Evolutionary conservation across 768 basidiomycete species (phyloP), one percentile per base, ranked within the genome.

Genomic region (Pulveroboletus ravenelii): DNA sequence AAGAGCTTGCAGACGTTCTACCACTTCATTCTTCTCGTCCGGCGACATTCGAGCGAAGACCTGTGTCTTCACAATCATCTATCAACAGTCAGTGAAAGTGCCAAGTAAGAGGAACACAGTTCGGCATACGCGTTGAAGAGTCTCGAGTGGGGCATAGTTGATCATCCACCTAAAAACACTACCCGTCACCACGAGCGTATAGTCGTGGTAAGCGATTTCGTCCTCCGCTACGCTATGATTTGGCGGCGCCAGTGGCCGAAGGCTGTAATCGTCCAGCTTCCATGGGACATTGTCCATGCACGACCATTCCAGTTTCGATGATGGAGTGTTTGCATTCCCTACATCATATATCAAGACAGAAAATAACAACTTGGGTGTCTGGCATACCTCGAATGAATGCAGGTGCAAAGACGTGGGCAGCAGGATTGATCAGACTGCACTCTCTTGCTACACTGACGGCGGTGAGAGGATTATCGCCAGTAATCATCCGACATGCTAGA

Each of bases 21-120:
- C 91, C 15, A 98, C 83, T 67, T 99, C 96, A 58, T 97, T 95
- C 72, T 99, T 99, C 74, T 98, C 96, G 64, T 98, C 96, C 0
- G 96, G 96, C 9, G 96, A 99, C 96, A 99, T 98, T 20, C 96
- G 82, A 9, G 96, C 94, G 66, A 93, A 99, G 41, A 98, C 85
- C 65, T 96, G 91, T 2, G 94, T 84, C 68, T 95, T 95, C 30
- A 97, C 89, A 17, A 99, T 84, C 93, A 99, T 96, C 95, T 97
- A 48, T 5, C 17, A n/a, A 52, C 47, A 48, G 29, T 47, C 41
- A 51, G 39, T 40, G 47, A 32, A 17, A 17, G 29, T 27, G 43
- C 15, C 44, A 37, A 30, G 15, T 14, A 47, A 40, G 32, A 34
- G 15, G 15, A 38, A 27, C 15, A 10, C 1, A 37, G 37, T 20